Base-by-base conservation (phyloP, 225 moss, liverwort and hornwort species). In the Antitrichia curtipendula region DNA sequence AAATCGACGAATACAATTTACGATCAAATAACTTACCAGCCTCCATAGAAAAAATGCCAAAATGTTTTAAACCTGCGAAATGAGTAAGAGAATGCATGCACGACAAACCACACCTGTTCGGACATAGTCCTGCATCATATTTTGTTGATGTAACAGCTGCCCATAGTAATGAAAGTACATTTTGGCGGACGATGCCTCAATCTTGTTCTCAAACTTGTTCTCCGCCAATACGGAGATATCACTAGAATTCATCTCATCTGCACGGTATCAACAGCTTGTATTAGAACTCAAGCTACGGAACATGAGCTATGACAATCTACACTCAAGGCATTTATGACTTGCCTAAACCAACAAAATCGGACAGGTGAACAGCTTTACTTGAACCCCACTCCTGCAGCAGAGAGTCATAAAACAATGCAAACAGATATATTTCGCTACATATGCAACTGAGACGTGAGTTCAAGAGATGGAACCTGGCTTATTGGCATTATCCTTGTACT, bases 161-260 rank as follows among this genome's bases (percentile, higher is more conserved):
- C 95, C 95, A 80, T 95, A 95, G 62, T 95, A 95, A 87, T 91
- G 93, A 82, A 95, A 95, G 85, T 93, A 95, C 95, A 95, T 93
- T 91, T 93, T 95, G 50, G 93, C 95, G 58, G 93, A 95, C 24
- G 93, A 95, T 65, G 91, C 54, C 87, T 95, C 95, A 40, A 93
- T 95, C 90, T 95, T 95, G 38, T 91, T 91, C 91, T 93, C 93
- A 87, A 95, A 95, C 57, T 88, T 95, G 86, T 92, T 95, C 82
- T 90, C 88, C 76, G 84, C 65, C 31, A 50, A 58, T 52, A 85
- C 57, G 85, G 65, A 74, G 40, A 75, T 64, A 52, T 91, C 88
- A 82, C 85, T 73, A 83, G 80, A 86, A 73, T 88, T 80, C 54
- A 47, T 38, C 50, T 74, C 41, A 34, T 90, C 94, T 94, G 92